Base-by-base conservation (phyloP, 805 yeast genomes). In the Priceomyces medius region DNA sequence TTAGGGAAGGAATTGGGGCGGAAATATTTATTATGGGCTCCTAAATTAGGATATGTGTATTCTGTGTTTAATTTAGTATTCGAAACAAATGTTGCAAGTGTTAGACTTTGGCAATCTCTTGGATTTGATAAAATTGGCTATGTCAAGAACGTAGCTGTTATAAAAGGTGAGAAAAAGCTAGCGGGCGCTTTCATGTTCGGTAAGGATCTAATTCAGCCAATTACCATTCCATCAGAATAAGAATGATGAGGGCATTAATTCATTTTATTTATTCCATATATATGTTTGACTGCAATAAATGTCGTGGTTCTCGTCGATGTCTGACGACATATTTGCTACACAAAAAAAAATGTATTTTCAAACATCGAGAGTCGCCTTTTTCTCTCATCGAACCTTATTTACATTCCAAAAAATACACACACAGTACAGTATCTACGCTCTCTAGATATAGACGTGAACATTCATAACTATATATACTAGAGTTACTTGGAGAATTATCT, bases 11-110 rank as follows among this genome's bases (percentile, higher is more conserved):
- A 74, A n/a, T 55, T 90, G 55, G 97, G 95, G 4, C 65, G 66
- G 42, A 64, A 74, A 32, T 90, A 86, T 56, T 56, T 88, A 34
- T 57, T 64, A 38, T 80, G 83, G 79, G 97, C 93, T 0, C 90
- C 95, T 0, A 54, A 72, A 37, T 63, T 90, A 23, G 96, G 96
- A 0, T 90, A 83, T 62, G 78, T 74, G 4, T 87, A 87, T 54
- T 83, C 91, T 5, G 91, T 90, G 10, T 90, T 86, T 72, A 90
- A 90, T 61, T 71, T 90, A 37, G 98, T 90, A 0, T 90, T 83
- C 56, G 93, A 73, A 37, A 81, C 89, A 2, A 90, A 90, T 56
- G 66, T 64, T 3, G 96, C 89, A 2, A 85, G 95, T 53, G 59
- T 71, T 52, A 74, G 66, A 53, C 83, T 86, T 40, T 90, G 98